phyloP scores from a whole-genome alignment of 306 rosid species.

The Medicago arabica region DNA sequence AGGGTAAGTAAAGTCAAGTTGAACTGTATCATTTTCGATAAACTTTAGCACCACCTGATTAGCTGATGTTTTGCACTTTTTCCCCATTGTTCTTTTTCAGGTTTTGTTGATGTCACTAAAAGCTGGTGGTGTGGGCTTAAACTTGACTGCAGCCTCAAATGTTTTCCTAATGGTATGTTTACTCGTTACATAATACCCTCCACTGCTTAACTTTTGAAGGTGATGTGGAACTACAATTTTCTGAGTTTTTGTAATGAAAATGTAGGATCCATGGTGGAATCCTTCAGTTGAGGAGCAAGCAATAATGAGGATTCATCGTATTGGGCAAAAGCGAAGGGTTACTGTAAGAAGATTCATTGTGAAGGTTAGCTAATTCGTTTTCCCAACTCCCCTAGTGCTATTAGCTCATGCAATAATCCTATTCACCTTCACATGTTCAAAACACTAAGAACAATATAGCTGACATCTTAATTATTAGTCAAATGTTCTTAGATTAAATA shows the following conservation, averaged over 20 bases:
- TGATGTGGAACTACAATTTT: constrained; percentile 1
- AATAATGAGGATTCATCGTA: constrained; percentile 88
- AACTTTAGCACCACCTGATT: not conserved
- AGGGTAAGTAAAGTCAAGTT: constrained; percentile 55
- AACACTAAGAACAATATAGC: not conserved
- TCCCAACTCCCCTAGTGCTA: not conserved
- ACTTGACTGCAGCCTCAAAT: constrained; percentile 86
- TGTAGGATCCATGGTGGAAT: constrained; percentile 98
- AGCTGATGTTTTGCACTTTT: not conserved
- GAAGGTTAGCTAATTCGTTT: constrained; percentile 45
- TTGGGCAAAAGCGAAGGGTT: constrained; percentile 70
- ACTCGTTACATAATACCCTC: not conserved
- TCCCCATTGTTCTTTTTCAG: constrained; percentile 42
- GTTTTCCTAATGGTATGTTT: constrained; percentile 75
- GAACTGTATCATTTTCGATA: not conserved
- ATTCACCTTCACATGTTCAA: not conserved
- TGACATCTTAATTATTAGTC: constrained; percentile 7
- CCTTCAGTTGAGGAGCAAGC: constrained; percentile 98
- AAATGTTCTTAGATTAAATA: constrained; percentile 1
- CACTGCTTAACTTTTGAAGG: not conserved
- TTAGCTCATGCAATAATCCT: constrained; percentile 17
- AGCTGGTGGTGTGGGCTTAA: constrained; percentile 97
- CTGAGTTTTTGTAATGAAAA: not conserved
- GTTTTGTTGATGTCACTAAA: constrained; percentile 77
- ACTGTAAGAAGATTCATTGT: constrained; percentile 48